phyloP scores from a whole-genome alignment of 345 rosid genomes.

The Citrus cavaleriei region DNA sequence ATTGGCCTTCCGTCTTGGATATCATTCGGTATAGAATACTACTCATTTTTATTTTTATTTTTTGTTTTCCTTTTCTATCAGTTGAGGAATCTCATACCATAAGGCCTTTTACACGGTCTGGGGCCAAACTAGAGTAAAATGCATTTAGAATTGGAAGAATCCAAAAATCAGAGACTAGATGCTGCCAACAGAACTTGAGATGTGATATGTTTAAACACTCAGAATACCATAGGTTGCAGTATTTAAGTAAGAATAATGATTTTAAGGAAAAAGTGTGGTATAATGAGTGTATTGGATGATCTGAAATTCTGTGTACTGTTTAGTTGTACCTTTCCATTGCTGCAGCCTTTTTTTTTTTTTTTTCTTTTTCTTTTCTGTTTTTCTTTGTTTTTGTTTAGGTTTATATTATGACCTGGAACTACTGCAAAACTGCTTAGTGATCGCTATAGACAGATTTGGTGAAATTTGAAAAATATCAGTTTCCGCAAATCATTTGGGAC shows the following conservation, averaged over 20 bases:
- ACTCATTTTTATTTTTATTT: neutral
- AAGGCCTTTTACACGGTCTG: neutral
- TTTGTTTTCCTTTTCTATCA: neutral
- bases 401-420: neutral
- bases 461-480: neutral
- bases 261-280: neutral
- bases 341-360: no score
- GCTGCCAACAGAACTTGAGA: neutral
- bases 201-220: neutral
- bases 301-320: neutral
- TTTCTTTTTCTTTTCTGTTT: neutral
- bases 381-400: neutral
- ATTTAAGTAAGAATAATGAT: neutral
- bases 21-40: constrained; percentile 63
- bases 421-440: neutral
- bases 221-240: neutral
- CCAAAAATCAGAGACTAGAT: neutral
- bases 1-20: constrained; percentile 83
- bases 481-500: neutral
- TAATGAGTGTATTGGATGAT: neutral
- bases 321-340: neutral
- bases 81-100: neutral
- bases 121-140: neutral
- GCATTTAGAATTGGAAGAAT: neutral
- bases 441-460: no score